Base-by-base conservation (phyloP, 208 protist species). In the Porcisia deanei region DNA sequence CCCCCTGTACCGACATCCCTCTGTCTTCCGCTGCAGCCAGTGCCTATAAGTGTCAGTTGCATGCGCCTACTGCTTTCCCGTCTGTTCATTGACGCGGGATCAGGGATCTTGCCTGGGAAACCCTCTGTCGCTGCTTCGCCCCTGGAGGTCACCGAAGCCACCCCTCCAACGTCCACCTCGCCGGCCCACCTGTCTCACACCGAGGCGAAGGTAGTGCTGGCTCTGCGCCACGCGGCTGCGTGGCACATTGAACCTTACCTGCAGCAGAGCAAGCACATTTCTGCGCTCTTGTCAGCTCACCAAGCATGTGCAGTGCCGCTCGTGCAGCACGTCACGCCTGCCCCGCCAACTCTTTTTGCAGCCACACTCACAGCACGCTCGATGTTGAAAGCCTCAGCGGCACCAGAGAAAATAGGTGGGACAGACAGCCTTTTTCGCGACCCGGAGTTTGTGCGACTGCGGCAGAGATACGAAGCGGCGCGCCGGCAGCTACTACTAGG, bases 211-310 rank as follows among this genome's bases (percentile, higher is more conserved):
- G 73, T 57, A 25, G 54, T 87, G 54, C n/a, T 84, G 45, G 71
- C 63, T 79, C 71, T 87, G 71, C 79, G 71, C 39, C 66, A 59
- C 43, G 70, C 77, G 18, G 7, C 53, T 22, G 88, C 71, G 14
- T 90, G 85, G 89, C 73, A 87, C 57, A 59, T 91, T 1, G 71
- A 88, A 65, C 89, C 89, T 0, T 88, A 85, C 72, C 69, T 85
- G 8, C 71, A 85, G 59, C 53, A 84, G 14, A 73, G 76, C 6
- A 45, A 65, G 4, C 75, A 83, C 34, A 10, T 94, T 25, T 69
- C 75, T 37, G 77, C 81, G 5, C 39, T 94, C 3, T 54, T 91
- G 12, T n/a, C 75, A 0, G 87, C 78, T 0, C 89, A 94, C 53
- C 79, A 84, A 1, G 71, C 37, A 12, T 64, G 71, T 25, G 84